Evolutionary conservation across 2,329 filamentous ascomycete genomes (phyloP).

Genomic region (Magnaporthiopsis rhizophila): DNA sequence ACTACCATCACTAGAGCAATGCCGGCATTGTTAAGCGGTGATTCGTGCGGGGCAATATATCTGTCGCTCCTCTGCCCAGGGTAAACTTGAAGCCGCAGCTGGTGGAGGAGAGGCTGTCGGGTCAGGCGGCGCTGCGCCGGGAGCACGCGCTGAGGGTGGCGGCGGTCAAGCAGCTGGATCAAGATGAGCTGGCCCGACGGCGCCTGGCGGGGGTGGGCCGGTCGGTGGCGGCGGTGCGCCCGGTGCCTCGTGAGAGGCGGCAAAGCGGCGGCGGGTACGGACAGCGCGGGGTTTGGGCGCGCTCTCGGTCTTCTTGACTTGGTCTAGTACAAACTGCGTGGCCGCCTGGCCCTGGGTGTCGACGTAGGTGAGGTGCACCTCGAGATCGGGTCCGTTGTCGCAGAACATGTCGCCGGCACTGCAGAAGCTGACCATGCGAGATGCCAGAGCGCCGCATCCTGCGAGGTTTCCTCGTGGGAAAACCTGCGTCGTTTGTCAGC

Average conservation of each 20-base stretch:
- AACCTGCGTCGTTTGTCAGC: background rate
- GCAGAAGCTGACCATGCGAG: slow-evolving; percentile 15
- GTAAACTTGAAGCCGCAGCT: background rate
- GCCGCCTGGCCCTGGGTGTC: slow-evolving; percentile 11
- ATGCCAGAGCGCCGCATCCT: slow-evolving; percentile 11
- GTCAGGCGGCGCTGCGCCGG: too few relatives aligned
- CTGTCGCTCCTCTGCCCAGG: background rate
- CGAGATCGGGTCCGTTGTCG: slow-evolving; percentile 12
- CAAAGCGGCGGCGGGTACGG: background rate
- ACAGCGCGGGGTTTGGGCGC: background rate
- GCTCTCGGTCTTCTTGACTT: slow-evolving; percentile 3
- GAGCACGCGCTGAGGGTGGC: too few relatives aligned
- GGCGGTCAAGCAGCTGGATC: background rate
- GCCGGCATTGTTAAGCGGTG: background rate
- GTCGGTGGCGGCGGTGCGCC: background rate
- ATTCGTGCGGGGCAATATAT: background rate
- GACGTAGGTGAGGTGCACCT: slow-evolving; percentile 15
- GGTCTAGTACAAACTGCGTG: slow-evolving; percentile 11
- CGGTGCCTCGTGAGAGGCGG: background rate
- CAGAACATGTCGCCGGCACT: slow-evolving; percentile 15
- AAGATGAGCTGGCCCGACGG: background rate
- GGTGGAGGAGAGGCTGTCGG: too few relatives aligned
- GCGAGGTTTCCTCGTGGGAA: slow-evolving; percentile 14
- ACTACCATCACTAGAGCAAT: background rate
- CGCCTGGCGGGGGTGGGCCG: background rate